Evolutionary conservation across 2,329 filamentous ascomycete genomes (phyloP), one percentile per base, ranked within the genome.

Genomic region (Paecilomyces variotii): DNA sequence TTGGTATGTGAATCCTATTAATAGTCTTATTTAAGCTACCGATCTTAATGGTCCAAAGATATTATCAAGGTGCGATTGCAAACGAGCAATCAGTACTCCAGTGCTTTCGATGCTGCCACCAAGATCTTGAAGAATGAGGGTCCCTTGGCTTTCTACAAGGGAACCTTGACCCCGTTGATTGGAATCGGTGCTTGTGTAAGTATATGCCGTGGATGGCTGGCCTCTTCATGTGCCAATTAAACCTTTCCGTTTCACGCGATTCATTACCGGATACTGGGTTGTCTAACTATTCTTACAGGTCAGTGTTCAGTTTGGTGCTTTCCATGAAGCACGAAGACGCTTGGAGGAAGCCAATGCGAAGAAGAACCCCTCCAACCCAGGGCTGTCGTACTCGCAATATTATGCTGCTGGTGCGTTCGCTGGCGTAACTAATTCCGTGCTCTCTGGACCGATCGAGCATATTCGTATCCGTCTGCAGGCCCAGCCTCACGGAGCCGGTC

Each of bases 41-140:
- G 53, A 45, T 56, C 59, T 61, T 61, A 63, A 60, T 60, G 53
- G 53, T 53, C 55, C 53, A 61, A 67, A 85, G 93, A 97, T 80
- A 97, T 97, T 64, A 88, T 99, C 79, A 99, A 99, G 79, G 94
- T 99, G 68, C 90, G 94, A 58, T 83, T 99, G 54, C 94, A 99
- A 76, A 99, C 94, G 14, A 89, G 88, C 57, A 86, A 83, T 25
- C 84, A 90, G 66, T 96, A 97, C 81, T 82, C 84, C 56, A 87
- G 85, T 64, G 94, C 94, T 56, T 76, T 95, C 53, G 82, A 90
- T 68, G 90, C 90, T 65, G 94, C 92, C 6, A 82, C 83, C 56
- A 85, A 88, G 63, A 97, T 99, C 78, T 90, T 90, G 77, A 86
- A 85, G 68, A 87, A 90, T 69, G 94, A 99, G 75, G 94, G 94